These are phyloP conservation scores for Deinandra increscens DNA, from an alignment of 129 eudicot genomes.

Conservation along the genomic window DNA sequence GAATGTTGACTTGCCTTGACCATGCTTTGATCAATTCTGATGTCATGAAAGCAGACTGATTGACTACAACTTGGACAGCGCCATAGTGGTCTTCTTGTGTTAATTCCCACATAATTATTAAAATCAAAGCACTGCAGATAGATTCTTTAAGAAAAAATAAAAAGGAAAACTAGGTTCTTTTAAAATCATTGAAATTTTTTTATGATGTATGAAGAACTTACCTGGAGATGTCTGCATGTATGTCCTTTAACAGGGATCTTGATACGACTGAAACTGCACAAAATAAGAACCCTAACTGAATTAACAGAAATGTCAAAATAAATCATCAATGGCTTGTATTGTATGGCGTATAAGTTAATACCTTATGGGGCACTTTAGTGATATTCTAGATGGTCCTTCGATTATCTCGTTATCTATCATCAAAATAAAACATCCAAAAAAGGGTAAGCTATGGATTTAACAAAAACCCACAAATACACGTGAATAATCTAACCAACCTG, in stretches of 20 bases:
- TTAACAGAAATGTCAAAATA: conserved; percentile 11
- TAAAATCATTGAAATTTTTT: conserved; percentile 7
- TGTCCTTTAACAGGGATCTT: conserved; percentile 80
- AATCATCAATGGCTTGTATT: not conserved
- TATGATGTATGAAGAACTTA: conserved; percentile 27
- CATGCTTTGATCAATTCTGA: conserved; percentile 73
- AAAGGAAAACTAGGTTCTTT: conserved; percentile 3
- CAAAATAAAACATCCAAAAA: conserved; percentile 12
- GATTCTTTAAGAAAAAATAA: not conserved
- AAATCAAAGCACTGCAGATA: conserved; percentile 74
- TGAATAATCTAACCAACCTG: conserved; percentile 38
- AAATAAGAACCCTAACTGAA: conserved; percentile 4
- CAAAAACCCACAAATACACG: conserved; percentile 1
- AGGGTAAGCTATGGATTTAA: not conserved
- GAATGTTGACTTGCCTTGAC: conserved; percentile 62
- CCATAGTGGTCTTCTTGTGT: conserved; percentile 81
- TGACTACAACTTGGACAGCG: conserved; percentile 93
- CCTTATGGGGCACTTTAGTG: conserved; percentile 91
- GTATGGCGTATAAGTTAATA: conserved; percentile 20
- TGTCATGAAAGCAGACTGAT: conserved; percentile 63
- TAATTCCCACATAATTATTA: conserved; percentile 64
- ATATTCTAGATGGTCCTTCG: conserved; percentile 80
- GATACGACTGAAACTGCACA: conserved; percentile 62
- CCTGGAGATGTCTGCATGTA: conserved; percentile 81
- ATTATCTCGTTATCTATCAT: conserved; percentile 67